Evolutionary conservation across 225 moss, liverwort and hornwort species (phyloP).

Genomic region (Pleurozium schreberi): DNA sequence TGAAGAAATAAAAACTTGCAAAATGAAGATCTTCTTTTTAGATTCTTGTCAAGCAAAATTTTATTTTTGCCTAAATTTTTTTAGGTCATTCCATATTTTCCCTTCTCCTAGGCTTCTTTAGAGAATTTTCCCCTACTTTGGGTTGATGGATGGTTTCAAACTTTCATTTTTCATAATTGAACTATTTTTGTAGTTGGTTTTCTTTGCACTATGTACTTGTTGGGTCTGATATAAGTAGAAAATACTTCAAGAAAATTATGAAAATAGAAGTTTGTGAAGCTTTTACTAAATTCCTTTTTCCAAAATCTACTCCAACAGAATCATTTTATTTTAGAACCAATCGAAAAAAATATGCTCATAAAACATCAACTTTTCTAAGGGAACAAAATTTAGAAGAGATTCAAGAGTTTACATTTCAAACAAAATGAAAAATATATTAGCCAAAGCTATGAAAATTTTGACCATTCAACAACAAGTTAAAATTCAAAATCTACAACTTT

Average conservation of each 20-base stretch:
- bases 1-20: not conserved
- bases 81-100: too few species aligned
- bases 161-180: not conserved
- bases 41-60: not conserved
- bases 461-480: not conserved
- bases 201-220: not conserved
- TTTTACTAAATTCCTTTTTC: not conserved
- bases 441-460: not conserved
- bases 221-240: not conserved
- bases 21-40: not conserved
- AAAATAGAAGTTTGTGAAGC: not conserved
- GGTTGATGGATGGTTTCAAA: not conserved
- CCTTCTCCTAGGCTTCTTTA: rapidly evolving
- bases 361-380: not conserved
- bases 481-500: not conserved
- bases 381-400: not conserved
- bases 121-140: not conserved
- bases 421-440: not conserved
- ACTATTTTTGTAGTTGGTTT: not conserved
- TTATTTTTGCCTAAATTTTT: not conserved
- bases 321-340: not conserved
- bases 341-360: not conserved
- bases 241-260: not conserved
- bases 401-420: not conserved
- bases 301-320: not conserved